Evolutionary conservation across 164 flowering plant genomes (phyloP).

Genomic region (Magnolia officinalis): DNA sequence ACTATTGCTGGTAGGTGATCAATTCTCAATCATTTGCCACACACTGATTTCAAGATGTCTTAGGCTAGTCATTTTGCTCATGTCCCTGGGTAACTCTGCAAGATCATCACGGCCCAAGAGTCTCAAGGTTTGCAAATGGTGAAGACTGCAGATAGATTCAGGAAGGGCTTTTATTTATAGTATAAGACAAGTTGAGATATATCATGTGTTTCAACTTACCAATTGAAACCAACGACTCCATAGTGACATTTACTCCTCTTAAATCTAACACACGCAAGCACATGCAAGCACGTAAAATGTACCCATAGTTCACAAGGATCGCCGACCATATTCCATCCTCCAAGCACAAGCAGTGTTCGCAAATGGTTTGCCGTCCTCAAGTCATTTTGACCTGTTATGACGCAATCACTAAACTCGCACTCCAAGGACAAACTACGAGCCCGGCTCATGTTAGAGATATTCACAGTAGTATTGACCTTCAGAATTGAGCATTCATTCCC

Average conservation of each 20-base stretch:
- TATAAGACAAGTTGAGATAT: slow-evolving; percentile 6
- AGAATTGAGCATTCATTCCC: slow-evolving; percentile 3
- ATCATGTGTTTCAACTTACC: slow-evolving; percentile 7
- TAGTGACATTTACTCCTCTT: background rate
- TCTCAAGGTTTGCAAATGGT: slow-evolving; percentile 11
- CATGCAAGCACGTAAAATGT: background rate
- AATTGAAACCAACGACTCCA: background rate
- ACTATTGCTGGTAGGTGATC: no score
- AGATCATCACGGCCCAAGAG: background rate
- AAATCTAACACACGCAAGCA: slow-evolving; percentile 1
- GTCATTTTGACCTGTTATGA: background rate
- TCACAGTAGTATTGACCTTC: background rate
- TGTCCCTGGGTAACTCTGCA: background rate
- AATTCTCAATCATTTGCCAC: no score
- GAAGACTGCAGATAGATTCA: background rate
- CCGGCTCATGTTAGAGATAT: background rate
- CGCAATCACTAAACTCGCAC: background rate
- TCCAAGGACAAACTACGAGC: background rate
- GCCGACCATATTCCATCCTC: background rate
- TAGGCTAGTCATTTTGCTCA: slow-evolving; percentile 6
- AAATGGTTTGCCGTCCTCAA: background rate
- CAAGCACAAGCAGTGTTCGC: slow-evolving; percentile 2
- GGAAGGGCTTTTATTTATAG: background rate
- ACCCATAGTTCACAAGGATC: background rate
- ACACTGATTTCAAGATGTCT: slow-evolving; percentile 10